These are phyloP conservation scores for Lasiodiplodia sp. DNA, from an alignment of 2,329 filamentous ascomycete genomes.

Conservation along the genomic window DNA sequence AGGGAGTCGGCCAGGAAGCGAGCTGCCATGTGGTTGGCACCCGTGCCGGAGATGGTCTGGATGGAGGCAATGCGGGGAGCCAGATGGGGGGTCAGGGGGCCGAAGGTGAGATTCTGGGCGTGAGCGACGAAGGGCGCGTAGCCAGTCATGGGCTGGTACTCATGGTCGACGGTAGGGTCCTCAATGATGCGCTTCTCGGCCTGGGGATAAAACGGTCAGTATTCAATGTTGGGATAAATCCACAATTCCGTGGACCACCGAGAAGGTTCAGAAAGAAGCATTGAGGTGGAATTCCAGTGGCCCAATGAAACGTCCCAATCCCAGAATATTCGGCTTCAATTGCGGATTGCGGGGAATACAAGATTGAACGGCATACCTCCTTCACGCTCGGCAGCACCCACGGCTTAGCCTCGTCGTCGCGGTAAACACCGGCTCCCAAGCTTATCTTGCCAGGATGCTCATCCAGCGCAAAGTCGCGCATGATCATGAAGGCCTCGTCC, in stretches of 20 bases:
- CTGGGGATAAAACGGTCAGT: constrained; percentile 1
- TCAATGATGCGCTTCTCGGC: constrained; percentile 29
- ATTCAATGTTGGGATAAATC: background rate
- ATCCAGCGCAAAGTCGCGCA: constrained; percentile 30
- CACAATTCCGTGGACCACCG: background rate
- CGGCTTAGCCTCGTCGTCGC: constrained; percentile 46
- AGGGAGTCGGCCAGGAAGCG: constrained; percentile 36
- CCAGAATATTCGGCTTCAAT: background rate
- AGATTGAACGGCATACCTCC: constrained; percentile 19
- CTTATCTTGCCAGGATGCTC: constrained; percentile 46
- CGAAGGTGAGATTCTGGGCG: constrained; percentile 40
- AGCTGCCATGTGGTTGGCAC: constrained; percentile 45
- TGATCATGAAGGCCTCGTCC: constrained; percentile 30
- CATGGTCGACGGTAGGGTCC: constrained; percentile 33
- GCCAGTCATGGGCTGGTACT: constrained; percentile 38
- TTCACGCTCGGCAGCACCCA: constrained; percentile 49
- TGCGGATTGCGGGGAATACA: background rate
- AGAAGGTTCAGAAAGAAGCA: background rate
- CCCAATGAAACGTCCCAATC: background rate
- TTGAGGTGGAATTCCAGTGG: background rate
- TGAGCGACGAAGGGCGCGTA: constrained; percentile 35
- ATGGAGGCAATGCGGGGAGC: constrained; percentile 38
- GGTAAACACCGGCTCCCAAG: constrained; percentile 51
- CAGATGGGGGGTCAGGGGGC: constrained; percentile 26
- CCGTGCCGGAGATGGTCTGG: constrained; percentile 49